Conservation (phyloP, 257 asterid species). For the Capsicum pubescens region DNA sequence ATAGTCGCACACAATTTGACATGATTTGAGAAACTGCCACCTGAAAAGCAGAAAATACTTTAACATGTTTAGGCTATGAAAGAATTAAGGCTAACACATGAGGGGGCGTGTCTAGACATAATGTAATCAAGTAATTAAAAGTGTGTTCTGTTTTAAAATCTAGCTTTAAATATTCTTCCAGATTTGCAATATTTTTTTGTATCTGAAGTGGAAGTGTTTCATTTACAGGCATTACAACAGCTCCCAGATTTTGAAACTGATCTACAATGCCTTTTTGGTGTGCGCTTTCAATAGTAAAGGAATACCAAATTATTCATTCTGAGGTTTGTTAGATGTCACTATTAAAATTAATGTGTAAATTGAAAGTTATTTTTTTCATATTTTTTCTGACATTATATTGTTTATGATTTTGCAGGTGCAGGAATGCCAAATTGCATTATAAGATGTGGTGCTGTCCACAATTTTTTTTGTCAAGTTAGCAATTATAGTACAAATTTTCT, state of each 20-base stretch:
- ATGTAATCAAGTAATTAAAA: neutral
- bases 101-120: neutral
- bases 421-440: constrained; percentile 1
- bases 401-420: neutral
- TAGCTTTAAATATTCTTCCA: neutral
- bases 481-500: constrained; percentile 29
- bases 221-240: constrained; percentile 61
- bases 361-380: neutral
- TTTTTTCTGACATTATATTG: neutral
- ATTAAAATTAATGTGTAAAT: neutral
- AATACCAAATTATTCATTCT: neutral
- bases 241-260: constrained; percentile 61
- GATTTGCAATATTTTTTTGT: neutral
- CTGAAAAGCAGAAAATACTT: neutral
- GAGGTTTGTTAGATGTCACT: neutral
- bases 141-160: neutral
- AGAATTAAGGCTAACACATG: neutral
- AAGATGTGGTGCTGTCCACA: neutral
- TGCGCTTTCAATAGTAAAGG: constrained; percentile 47
- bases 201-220: constrained; percentile 25
- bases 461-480: neutral
- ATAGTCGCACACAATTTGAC: neutral
- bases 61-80: neutral
- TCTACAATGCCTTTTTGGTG: constrained; percentile 49
- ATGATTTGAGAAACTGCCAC: neutral